Conservation (phyloP, 371 early-diverging fungal genomes). For the Mortierella sp. region DNA sequence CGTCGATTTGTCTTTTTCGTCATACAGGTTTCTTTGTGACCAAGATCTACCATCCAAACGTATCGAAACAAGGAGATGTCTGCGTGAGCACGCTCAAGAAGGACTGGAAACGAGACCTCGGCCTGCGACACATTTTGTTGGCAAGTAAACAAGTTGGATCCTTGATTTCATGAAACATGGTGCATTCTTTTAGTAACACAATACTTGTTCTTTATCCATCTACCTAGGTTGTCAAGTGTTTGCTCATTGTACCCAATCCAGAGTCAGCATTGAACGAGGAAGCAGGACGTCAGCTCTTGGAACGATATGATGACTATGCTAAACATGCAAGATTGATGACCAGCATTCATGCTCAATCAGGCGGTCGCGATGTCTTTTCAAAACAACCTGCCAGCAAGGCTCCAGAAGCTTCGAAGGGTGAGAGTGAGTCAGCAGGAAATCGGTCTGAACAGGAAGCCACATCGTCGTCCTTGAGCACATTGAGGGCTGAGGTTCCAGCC, state of each 20-base stretch:
- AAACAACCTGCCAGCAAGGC: neutral
- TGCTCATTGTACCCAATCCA: conserved; percentile 93
- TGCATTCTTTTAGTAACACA: neutral
- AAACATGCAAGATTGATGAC: conserved; percentile 82
- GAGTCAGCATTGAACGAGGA: conserved; percentile 95
- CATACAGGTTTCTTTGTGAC: conserved; percentile 77
- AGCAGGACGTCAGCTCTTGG: conserved; percentile 87
- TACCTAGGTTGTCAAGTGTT: conserved; percentile 83
- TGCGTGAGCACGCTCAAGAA: conserved; percentile 94
- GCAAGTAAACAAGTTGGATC: too few species aligned
- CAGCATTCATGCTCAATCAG: conserved; percentile 72
- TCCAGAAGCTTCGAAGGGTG: neutral
- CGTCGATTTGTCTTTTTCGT: neutral
- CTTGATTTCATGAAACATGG: too few species aligned
- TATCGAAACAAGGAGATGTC: conserved; percentile 85
- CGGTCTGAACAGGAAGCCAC: too few species aligned
- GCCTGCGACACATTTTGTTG: conserved; percentile 83
- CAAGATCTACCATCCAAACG: conserved; percentile 95
- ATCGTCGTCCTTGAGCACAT: too few species aligned
- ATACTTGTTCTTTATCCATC: neutral
- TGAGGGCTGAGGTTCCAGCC: too few species aligned
- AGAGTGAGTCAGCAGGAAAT: neutral
- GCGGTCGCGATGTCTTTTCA: conserved; percentile 16
- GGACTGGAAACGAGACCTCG: conserved; percentile 89
- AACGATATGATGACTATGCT: conserved; percentile 85